Evolutionary conservation across 1,284 basidiomycete species (phyloP).

Genomic region (Moesziomyces aphidis): DNA sequence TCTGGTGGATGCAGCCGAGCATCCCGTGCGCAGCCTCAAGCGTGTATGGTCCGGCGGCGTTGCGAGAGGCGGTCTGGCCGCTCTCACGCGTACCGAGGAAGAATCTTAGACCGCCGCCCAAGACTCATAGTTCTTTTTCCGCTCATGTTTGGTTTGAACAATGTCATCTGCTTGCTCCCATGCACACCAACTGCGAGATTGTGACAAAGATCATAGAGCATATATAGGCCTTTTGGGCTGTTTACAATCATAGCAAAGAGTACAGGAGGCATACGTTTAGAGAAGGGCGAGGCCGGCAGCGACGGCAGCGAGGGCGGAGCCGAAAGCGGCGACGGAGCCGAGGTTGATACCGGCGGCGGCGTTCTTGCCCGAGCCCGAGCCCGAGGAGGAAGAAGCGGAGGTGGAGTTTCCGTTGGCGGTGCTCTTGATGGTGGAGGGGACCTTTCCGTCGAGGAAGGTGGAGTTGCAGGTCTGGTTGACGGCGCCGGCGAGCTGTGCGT

Average conservation of each 20-base stretch:
- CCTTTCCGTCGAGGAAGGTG: constrained; percentile 27
- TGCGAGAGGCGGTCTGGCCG: constrained; percentile 47
- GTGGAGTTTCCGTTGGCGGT: constrained; percentile 40
- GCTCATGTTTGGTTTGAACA: no score
- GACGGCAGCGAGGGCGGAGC: constrained; percentile 23
- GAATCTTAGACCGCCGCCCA: constrained; percentile 7
- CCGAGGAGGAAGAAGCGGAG: constrained; percentile 1
- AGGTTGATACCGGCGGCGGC: constrained; percentile 6
- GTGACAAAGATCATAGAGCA: no score
- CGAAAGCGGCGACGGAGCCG: constrained; percentile 10
- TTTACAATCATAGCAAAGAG: no score
- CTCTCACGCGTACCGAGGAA: constrained; percentile 45
- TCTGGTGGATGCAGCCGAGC: constrained; percentile 52
- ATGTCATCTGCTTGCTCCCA: background rate
- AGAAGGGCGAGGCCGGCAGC: constrained; percentile 39
- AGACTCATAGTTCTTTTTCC: no score
- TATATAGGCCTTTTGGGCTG: no score
- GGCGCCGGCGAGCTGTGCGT: constrained; percentile 18
- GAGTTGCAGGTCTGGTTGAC: constrained; percentile 26
- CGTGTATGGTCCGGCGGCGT: constrained; percentile 52
- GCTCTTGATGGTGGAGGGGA: constrained; percentile 28
- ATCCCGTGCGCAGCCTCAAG: constrained; percentile 53
- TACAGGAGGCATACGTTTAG: background rate
- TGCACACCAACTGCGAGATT: no score
- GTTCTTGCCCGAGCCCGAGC: constrained; percentile 6